Evolutionary conservation across 176 grass and related monocot genomes (phyloP).

Genomic region (Dendrocalamus sinicus): DNA sequence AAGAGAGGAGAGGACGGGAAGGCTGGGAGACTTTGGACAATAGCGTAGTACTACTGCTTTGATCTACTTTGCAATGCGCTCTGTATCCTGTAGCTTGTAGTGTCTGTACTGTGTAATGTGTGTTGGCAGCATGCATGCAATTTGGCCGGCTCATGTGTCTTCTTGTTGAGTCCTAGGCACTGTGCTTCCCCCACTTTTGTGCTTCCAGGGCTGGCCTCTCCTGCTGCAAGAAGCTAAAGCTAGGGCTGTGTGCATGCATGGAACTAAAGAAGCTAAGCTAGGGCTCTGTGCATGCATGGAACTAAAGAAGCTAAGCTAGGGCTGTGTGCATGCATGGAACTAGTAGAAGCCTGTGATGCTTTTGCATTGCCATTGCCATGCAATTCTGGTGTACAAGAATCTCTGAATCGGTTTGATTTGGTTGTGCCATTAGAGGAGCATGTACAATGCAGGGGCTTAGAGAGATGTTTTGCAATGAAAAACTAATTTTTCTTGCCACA

Average conservation of each 20-base stretch:
- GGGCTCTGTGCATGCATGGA: not conserved
- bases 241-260: not conserved
- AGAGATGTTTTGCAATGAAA: too few species aligned
- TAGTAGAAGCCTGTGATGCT: not conserved
- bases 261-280: not conserved
- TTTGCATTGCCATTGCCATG: not conserved
- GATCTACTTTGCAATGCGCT: not conserved
- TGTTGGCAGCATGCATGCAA: not conserved
- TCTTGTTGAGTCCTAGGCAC: not conserved
- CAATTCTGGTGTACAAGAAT: not conserved
- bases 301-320: too few species aligned
- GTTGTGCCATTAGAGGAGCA: not conserved
- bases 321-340: not conserved
- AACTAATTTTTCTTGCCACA: too few species aligned
- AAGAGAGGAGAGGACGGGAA: not conserved
- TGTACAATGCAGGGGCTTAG: too few species aligned
- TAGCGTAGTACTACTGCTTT: not conserved
- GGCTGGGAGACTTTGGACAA: conserved; percentile 42
- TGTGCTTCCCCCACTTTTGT: conserved; percentile 6
- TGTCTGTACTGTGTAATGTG: not conserved
- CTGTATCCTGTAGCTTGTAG: not conserved
- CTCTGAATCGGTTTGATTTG: not conserved
- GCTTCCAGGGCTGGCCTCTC: not conserved
- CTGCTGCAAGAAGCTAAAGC: not conserved
- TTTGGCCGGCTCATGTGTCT: not conserved